Conservation (phyloP, 2,329 filamentous ascomycete genomes). For the Xylariaceae sp. region DNA sequence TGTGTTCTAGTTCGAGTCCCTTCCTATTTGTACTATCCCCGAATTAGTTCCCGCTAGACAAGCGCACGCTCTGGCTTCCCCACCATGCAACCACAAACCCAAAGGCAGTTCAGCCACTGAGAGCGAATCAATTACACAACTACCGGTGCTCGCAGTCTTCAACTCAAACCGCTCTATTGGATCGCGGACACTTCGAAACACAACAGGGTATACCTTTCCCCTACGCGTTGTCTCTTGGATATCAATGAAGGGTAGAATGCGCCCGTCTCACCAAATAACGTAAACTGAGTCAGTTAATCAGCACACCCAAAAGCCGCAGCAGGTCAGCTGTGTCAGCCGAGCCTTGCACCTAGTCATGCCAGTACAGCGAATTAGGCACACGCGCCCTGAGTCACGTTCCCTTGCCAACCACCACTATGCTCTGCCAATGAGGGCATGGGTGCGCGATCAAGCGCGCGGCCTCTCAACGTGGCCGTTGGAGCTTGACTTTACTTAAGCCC, state of each 20-base stretch:
- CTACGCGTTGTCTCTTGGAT: too few relatives aligned
- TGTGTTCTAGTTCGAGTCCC: too few relatives aligned
- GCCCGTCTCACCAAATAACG: too few relatives aligned
- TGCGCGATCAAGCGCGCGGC: slow-evolving; percentile 16
- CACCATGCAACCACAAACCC: neutral
- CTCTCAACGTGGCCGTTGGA: slow-evolving; percentile 16
- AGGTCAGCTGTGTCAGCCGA: slow-evolving; percentile 17
- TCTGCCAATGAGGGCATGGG: slow-evolving; percentile 13
- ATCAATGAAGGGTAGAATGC: too few relatives aligned
- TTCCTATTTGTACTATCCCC: too few relatives aligned
- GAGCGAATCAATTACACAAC: slow-evolving; percentile 8
- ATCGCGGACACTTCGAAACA: slow-evolving; percentile 15
- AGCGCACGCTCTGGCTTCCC: too few relatives aligned
- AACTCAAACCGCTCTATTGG: too few relatives aligned
- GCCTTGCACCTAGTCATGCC: neutral
- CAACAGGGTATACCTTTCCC: too few relatives aligned
- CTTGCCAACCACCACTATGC: slow-evolving; percentile 29
- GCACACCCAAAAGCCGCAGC: slow-evolving; percentile 3
- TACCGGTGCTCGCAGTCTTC: too few relatives aligned
- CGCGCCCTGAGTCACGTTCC: slow-evolving; percentile 29
- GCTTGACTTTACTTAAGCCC: neutral
- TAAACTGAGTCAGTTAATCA: slow-evolving; percentile 2
- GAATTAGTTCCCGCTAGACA: too few relatives aligned
- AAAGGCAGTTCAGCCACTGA: slow-evolving; percentile 7
- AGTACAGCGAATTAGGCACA: slow-evolving; percentile 16